phyloP scores from a whole-genome alignment of 108 stramenopile species.

The Cylindrotheca closterium region DNA sequence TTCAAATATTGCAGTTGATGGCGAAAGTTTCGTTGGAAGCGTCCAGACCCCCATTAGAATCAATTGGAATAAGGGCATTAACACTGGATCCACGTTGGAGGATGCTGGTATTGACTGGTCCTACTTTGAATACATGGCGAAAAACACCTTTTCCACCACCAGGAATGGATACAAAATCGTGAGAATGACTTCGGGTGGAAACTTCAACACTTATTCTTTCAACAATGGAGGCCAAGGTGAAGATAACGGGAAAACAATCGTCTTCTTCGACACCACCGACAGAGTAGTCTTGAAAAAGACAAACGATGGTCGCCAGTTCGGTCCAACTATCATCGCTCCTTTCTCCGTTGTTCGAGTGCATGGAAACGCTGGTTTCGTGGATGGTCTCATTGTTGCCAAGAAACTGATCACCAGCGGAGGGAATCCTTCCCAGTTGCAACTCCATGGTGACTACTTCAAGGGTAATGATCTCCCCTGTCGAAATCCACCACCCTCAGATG shows the following conservation, averaged over 20 bases:
- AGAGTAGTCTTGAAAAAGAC: slow-evolving; percentile 2
- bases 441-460: too few species aligned
- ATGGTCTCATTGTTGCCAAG: slow-evolving; percentile 15
- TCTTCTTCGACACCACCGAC: slow-evolving; percentile 21
- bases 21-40: not conserved
- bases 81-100: not conserved
- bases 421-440: not conserved
- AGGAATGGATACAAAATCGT: not conserved
- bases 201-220: slow-evolving; percentile 3
- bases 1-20: not conserved
- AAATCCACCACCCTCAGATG: not conserved
- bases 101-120: not conserved
- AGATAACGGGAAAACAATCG: slow-evolving; percentile 13
- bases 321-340: slow-evolving; percentile 27
- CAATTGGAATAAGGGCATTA: not conserved
- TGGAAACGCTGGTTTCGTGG: slow-evolving; percentile 9
- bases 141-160: not conserved
- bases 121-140: not conserved
- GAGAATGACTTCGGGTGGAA: slow-evolving; percentile 8
- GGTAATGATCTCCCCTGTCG: too few species aligned
- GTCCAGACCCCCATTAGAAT: not conserved
- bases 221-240: slow-evolving; percentile 2
- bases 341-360: slow-evolving; percentile 17
- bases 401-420: slow-evolving; percentile 6
- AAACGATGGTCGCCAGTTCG: slow-evolving; percentile 14